Base-by-base conservation (phyloP, 1,139 yeast genomes). In the Trichomonascaceae sp. region DNA sequence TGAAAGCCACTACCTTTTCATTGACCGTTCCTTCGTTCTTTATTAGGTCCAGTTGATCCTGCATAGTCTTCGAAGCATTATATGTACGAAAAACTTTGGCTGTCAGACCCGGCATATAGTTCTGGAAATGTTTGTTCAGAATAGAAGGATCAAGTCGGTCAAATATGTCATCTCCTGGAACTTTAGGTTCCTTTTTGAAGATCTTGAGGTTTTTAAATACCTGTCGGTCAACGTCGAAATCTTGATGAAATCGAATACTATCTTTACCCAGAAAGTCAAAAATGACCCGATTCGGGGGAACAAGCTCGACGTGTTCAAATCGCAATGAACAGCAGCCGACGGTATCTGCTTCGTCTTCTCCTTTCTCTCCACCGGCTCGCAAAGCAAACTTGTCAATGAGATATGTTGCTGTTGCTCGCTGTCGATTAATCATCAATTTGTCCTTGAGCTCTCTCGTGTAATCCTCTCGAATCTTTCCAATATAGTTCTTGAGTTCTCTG, bases 341-440 rank as follows among this genome's bases (percentile, higher is more conserved):
- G 1, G 99, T 91, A 69, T 93, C 99, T 1, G 98, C 98, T 68
- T 91, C 97, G 64, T 93, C 98, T 9, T 91, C 98, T 17, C 95
- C 88, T 69, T 91, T 91, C 71, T 93, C 98, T 63, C 97, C 97
- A 68, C 98, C 98, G 0, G 98, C 98, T 85, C 98, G 87, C 59
- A 93, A 78, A 0, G 98, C 98, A 67, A 90, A 85, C n/a, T 85
- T 82, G 74, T 93, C 99, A 66, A 93, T 91, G 52, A 93, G 78
- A 69, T 91, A 93, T 52, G 93, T 88, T 1, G 97, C 97, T 1
- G 95, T 88, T 3, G 98, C 97, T 68, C 91, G 82, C 72, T 93
- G 98, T 58, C 99, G 79, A 55, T 87, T 88, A 55, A 83, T 80
- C 96, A 88, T 91, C 52, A 86, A 70, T 58, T 81, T 82, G 61